Evolutionary conservation across 2,329 filamentous ascomycete genomes (phyloP), one percentile per base, ranked within the genome.

Genomic region (Fusarium goolgardi): DNA sequence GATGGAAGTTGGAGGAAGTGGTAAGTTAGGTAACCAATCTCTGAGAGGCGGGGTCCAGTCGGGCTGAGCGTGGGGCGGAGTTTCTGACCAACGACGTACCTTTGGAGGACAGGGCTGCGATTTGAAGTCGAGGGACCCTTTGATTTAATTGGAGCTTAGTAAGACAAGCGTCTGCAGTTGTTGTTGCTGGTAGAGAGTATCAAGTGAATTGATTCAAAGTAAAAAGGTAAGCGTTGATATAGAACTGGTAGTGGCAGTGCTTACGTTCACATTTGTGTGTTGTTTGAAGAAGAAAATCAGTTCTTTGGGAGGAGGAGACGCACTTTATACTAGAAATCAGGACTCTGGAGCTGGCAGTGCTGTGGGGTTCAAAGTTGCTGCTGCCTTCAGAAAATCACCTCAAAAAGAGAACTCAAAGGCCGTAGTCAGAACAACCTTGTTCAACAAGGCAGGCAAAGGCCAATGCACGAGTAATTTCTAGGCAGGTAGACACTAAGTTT

Each of bases 21-120:
- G 41, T 50, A 69, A 29, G 56, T 37, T 61, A 62, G 29, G 59
- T 37, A 37, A 47, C 59, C 60, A 73, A 70, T 59, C 37, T 63
- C 70, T 74, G 72, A 72, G 72, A 72, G 72, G 59, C 72, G 72
- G 72, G 72, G 59, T 74, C 61, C 34, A 31, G 34, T 39, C 21
- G 47, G 63, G 60, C 55, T 66, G 65, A 73, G 59, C 55, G 60
- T 69, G 61, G 58, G 67, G 63, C 63, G 56, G 23, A 51, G 47
- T 39, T 40, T 51, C n/a, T 49, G 44, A 57, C 59, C 55, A 71
- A 58, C 49, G 35, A 65, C 58, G 49, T 69, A 69, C 66, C 54
- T 70, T 44, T 37, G 46, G 16, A 44, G 44, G 52, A 21, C 65
- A 69, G 60, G 65, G 65, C 65, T 69, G 56, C 51, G 61, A 46